Conservation (phyloP, 208 protist genomes). For the Trypanosoma theileri region DNA sequence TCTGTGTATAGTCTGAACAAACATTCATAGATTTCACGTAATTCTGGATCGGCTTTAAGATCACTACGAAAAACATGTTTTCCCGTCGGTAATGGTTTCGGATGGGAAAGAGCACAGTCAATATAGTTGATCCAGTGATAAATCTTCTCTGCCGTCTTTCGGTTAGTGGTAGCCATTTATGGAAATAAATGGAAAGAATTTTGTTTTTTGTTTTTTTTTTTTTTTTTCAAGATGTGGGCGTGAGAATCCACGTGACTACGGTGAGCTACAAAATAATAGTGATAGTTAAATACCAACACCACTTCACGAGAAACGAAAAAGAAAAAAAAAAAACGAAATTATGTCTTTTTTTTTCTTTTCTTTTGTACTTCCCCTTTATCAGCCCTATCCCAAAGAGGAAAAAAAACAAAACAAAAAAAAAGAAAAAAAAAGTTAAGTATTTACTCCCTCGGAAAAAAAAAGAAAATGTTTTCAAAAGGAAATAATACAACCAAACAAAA, state of each 20-base stretch:
- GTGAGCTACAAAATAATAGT: too few relatives aligned
- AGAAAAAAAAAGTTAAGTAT: too few relatives aligned
- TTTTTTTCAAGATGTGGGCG: not conserved
- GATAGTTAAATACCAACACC: too few relatives aligned
- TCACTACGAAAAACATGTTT: constrained; percentile 56
- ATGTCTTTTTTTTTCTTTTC: not conserved
- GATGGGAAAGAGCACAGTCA: constrained; percentile 68
- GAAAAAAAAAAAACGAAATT: too few relatives aligned
- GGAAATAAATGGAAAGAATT: not conserved
- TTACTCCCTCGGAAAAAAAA: not conserved
- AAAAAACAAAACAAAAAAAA: too few relatives aligned
- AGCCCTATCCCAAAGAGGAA: not conserved
- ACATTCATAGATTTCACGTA: constrained; percentile 75
- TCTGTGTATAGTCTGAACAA: constrained; percentile 79
- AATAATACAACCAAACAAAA: too few relatives aligned
- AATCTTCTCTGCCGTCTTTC: constrained; percentile 48
- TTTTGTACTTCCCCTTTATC: not conserved
- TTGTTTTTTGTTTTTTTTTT: not conserved
- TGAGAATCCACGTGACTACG: too few relatives aligned
- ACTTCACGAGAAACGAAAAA: too few relatives aligned
- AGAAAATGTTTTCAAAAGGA: too few relatives aligned
- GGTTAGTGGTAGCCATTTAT: constrained; percentile 34
- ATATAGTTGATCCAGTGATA: constrained; percentile 66
- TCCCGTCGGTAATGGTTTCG: constrained; percentile 54
- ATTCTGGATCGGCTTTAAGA: constrained; percentile 41